These are phyloP conservation scores for Penicillium frequentans DNA, from an alignment of 2,329 filamentous ascomycete species.

Conservation along the genomic window DNA sequence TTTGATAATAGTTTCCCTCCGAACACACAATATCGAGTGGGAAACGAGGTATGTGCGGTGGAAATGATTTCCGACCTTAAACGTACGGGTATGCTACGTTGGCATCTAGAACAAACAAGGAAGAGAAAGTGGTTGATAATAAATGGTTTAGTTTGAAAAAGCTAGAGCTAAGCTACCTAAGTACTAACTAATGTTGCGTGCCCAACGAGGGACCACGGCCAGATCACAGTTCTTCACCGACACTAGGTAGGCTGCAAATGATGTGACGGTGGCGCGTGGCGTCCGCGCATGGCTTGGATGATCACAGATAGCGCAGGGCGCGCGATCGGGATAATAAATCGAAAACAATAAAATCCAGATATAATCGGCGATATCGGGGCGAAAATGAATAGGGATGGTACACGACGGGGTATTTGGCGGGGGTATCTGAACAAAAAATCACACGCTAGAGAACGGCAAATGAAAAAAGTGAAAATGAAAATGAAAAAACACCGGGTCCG, in stretches of 20 bases:
- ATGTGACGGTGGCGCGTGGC: slow-evolving; percentile 5
- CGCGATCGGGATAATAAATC: slow-evolving; percentile 4
- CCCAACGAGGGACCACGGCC: slow-evolving; percentile 1
- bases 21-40: no score
- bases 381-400: slow-evolving; percentile 17
- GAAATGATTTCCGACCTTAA: no score
- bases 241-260: not conserved
- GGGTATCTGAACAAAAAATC: slow-evolving; percentile 18
- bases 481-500: slow-evolving; percentile 3
- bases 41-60: no score
- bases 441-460: slow-evolving; percentile 15
- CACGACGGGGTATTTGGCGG: slow-evolving; percentile 19
- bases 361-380: slow-evolving; percentile 12
- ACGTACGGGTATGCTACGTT: not conserved
- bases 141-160: not conserved
- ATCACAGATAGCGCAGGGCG: slow-evolving; percentile 5
- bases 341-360: not conserved
- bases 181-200: slow-evolving; percentile 4
- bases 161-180: slow-evolving; percentile 3
- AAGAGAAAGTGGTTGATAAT: not conserved
- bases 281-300: not conserved
- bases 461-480: slow-evolving; percentile 3
- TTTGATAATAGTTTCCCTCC: no score
- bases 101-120: not conserved
- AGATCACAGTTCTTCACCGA: slow-evolving; percentile 9